phyloP scores from a whole-genome alignment of 495 filamentous ascomycete genomes.

The Podospora pseudopauciseta region DNA sequence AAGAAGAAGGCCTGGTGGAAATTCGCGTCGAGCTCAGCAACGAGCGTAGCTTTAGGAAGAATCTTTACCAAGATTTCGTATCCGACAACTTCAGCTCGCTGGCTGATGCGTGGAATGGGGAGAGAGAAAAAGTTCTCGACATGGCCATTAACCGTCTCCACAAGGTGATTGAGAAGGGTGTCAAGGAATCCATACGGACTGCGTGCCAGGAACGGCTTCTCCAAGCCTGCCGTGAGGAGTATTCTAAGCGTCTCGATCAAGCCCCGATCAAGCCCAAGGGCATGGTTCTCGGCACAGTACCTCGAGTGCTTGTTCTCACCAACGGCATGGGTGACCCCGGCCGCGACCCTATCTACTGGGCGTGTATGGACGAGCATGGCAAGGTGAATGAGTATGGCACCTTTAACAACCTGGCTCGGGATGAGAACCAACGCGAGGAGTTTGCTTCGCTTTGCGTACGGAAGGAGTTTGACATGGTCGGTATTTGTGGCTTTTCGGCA shows the following conservation, averaged over 20 bases:
- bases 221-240: constrained; percentile 76
- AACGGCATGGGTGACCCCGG: constrained; percentile 73
- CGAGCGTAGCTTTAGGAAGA: constrained; percentile 65
- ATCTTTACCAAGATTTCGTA: constrained; percentile 75
- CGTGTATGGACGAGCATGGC: constrained; percentile 89
- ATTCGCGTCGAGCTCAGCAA: constrained; percentile 73
- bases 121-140: constrained; percentile 79
- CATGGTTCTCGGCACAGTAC: constrained; percentile 82
- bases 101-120: constrained; percentile 90
- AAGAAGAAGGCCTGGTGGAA: constrained; percentile 86
- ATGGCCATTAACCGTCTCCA: constrained; percentile 78
- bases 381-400: constrained; percentile 83
- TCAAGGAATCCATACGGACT: constrained; percentile 87
- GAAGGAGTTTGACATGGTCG: constrained; percentile 84
- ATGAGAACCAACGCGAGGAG: constrained; percentile 59
- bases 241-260: constrained; percentile 84
- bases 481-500: constrained; percentile 82
- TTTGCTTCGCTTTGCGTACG: constrained; percentile 72
- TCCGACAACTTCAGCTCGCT: constrained; percentile 93
- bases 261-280: constrained; percentile 93
- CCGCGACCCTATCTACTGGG: constrained; percentile 80
- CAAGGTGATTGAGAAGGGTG: constrained; percentile 75
- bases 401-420: constrained; percentile 71
- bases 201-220: constrained; percentile 89
- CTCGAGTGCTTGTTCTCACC: constrained; percentile 80